Evolutionary conservation across 1,284 basidiomycete genomes (phyloP).

Genomic region (Thecaphora thlaspeos): DNA sequence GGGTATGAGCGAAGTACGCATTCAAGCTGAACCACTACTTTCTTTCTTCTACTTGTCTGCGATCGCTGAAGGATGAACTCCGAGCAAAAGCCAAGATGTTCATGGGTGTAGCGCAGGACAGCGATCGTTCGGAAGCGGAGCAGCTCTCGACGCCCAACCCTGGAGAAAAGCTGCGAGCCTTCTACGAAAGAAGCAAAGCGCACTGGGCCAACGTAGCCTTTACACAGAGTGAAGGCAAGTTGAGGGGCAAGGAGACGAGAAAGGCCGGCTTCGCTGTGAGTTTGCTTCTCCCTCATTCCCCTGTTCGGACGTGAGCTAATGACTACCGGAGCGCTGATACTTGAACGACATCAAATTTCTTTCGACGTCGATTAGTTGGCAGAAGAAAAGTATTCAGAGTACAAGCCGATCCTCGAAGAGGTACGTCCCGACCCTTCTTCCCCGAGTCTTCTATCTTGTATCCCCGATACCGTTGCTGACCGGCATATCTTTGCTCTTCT

Average conservation of each 20-base stretch:
- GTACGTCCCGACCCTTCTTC: conserved; percentile 3
- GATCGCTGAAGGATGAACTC: conserved; percentile 62
- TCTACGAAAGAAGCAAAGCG: conserved; percentile 70
- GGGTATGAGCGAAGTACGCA: too few relatives aligned
- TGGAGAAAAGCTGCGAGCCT: conserved; percentile 80
- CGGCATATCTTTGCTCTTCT: background rate
- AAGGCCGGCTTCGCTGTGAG: conserved; percentile 63
- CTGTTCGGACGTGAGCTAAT: too few relatives aligned
- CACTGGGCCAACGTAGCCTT: conserved; percentile 80
- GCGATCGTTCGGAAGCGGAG: conserved; percentile 70
- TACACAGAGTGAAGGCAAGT: conserved; percentile 62
- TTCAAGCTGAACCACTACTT: too few relatives aligned
- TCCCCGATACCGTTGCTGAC: too few relatives aligned
- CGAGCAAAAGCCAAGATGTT: conserved; percentile 69
- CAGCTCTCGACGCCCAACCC: conserved; percentile 77
- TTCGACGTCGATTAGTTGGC: conserved; percentile 33
- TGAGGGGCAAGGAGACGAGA: conserved; percentile 76
- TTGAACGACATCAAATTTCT: too few relatives aligned
- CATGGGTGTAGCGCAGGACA: conserved; percentile 72
- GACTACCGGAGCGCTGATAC: too few relatives aligned
- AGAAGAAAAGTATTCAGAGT: conserved; percentile 48
- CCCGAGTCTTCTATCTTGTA: too few relatives aligned
- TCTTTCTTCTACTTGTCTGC: too few relatives aligned
- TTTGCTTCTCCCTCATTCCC: conserved; percentile 10
- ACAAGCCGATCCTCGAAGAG: conserved; percentile 54